Base-by-base conservation (phyloP, 2,329 filamentous ascomycete genomes). In the Aspergillus puulaauensis region DNA sequence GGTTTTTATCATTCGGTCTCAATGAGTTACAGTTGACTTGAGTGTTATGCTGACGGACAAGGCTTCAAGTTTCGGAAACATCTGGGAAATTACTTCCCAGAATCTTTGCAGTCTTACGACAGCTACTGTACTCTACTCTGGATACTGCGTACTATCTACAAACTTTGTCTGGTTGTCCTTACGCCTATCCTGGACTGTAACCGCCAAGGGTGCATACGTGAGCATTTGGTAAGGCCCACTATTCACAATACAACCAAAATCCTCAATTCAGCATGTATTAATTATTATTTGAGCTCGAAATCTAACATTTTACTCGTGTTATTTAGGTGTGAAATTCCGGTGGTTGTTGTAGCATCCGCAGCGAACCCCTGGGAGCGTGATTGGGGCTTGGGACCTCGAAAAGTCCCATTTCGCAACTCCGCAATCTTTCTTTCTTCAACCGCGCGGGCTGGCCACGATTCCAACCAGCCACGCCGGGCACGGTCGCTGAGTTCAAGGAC, bases 401-500 rank as follows among this genome's bases (percentile, higher is more conserved):
- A 64, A 67, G 62, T 66, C 63, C 65, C 64, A 61, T 64, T 51
- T 58, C 57, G 37, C 50, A 63, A 64, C 62, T 65, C 66, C 66
- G 63, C 65, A 62, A 64, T 64, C 63, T 62, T 64, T 63, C 63
- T 66, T 63, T 59, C 60, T 61, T 62, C 65, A 68, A 68, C 68
- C 68, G 65, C 65, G 66, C 66, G 67, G 68, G 67, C 64, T 68
- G 64, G 64, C 68, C 66, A 67, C 65, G 61, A 64, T 62, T 68
- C 61, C 67, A 62, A 66, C 60, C 66, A 64, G 64, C 68, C 67
- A 68, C 67, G 66, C 66, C 65, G 66, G 65, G 66, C 66, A 62
- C 64, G 63, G 66, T 66, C 60, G 61, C 64, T 65, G 66, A 64
- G 61, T 63, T 62, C 60, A 62, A 59, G 65, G 62, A 61, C 60